Evolutionary conservation across 768 basidiomycete species (phyloP), one percentile per base, ranked within the genome.

Genomic region (Saitozyma sp.): DNA sequence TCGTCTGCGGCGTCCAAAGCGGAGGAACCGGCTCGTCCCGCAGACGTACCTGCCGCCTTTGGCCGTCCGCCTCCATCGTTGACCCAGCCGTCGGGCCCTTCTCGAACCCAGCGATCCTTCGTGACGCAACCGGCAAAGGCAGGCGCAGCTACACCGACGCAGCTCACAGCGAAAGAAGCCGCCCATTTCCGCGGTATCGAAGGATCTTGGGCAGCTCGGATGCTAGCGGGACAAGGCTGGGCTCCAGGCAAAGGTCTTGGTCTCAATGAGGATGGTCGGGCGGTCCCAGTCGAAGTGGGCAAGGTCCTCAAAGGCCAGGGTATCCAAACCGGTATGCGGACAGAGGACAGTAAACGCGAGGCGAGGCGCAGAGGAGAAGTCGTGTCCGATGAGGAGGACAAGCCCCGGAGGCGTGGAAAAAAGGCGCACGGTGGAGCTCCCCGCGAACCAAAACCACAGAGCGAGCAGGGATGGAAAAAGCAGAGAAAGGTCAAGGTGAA

Each of bases 171-270:
- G 0, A 71, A 83, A 16, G 94, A 98, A 70, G 82, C 83, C 61
- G 82, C 83, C n/a, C 94, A 97, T 75, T 95, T 99, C 78, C 83
- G 81, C 65, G 90, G 89, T 69, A 83, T 98, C 11, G 83, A 85
- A 48, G 84, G 86, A 14, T 83, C 89, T 0, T 88, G 92, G 64
- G 95, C 93, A 68, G 90, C 94, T 17, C 88, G 88, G 60, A 86
- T 98, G 86, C 85, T 99, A 20, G 85, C 86, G 39, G 98, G 94
- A 82, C 93, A 94, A 89, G 96, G 96, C 8, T 99, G 96, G 95
- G 83, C 87, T 74, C 82, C 88, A 0, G 95, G 83, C 39, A 76
- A 79, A 64, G 78, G 78, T 67, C 60, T 79, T 9, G 78, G 78
- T 57, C 55, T 60, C 8, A 67, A 74, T 38, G 69, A 75, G 39